Evolutionary conservation across 2,329 filamentous ascomycete species (phyloP), one percentile per base, ranked within the genome.

Genomic region (Aspergillus fumigatiaffinis): DNA sequence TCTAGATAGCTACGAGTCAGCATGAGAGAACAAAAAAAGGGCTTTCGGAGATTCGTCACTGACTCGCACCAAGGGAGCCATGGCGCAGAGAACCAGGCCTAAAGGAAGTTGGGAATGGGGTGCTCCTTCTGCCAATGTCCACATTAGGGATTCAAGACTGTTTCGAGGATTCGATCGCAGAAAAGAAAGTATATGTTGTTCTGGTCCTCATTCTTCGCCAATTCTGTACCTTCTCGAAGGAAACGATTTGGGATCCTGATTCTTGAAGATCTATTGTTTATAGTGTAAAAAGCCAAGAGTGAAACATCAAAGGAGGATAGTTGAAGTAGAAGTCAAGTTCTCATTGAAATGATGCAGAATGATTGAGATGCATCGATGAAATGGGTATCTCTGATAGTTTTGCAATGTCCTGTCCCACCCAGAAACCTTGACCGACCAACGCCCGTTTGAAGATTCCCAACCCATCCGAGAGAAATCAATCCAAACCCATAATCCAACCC

Each of bases 401-500:
- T 38, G 32, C 14, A 35, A 4, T 17, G 32, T 35, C 32, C 32
- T 17, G 32, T 35, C 32, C 32, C 32, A 14, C 32, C 32, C 32
- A 35, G 28, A 54, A 44, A 49, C 23, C 50, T 28, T 21, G 20
- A 12, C 55, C 47, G 55, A 51, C 46, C 53, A 52, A 53, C 47
- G 49, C 48, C 53, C 44, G 23, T 51, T 17, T 44, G 7, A 54
- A 28, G 42, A 54, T 49, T 51, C 54, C 59, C 42, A 35, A 42
- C 35, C 38, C 49, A 42, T 56, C 46, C 32, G 35, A 56, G 46
- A 48, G 50, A 47, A 42, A 52, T 14, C 51, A 48, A 60, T 10
- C 56, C 52, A 53, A 26, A 56, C 50, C 50, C 44, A 53, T 44
- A 44, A 53, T n/a, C 26, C 38, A 55, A 54, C 4, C 14, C 14